These are phyloP conservation scores for Populus davidiana DNA, from an alignment of 345 rosid species.

Conservation along the genomic window DNA sequence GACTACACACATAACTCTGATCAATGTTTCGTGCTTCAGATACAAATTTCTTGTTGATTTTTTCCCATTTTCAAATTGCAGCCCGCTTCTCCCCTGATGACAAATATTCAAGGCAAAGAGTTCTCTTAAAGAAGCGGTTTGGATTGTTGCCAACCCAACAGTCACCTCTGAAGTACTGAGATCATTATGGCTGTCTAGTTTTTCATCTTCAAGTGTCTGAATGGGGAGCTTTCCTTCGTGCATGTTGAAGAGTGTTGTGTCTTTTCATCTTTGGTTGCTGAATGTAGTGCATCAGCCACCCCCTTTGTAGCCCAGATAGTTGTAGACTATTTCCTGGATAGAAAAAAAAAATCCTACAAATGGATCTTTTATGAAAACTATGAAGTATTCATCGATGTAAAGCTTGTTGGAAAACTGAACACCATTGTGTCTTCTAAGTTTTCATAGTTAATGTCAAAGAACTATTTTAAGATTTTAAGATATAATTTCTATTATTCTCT, in stretches of 20 bases:
- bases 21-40: neutral
- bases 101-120: slow-evolving; percentile 75
- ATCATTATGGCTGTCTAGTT: neutral
- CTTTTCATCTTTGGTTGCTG: neutral
- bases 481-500: too few species aligned
- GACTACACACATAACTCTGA: neutral
- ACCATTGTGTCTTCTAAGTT: neutral
- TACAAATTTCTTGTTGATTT: neutral
- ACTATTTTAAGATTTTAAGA: too few species aligned
- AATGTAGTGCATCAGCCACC: neutral
- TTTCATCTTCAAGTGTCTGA: neutral
- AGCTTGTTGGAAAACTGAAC: neutral
- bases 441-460: too few species aligned
- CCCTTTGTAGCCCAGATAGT: neutral
- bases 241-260: neutral
- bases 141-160: slow-evolving; percentile 75
- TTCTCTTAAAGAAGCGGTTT: slow-evolving; percentile 70
- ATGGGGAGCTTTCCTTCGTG: slow-evolving; percentile 2
- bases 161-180: slow-evolving; percentile 62
- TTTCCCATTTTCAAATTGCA: slow-evolving; percentile 24
- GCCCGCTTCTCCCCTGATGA: slow-evolving; percentile 93
- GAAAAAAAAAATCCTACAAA: neutral
- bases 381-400: neutral
- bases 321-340: neutral
- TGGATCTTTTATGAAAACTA: neutral